phyloP scores from a whole-genome alignment of 2,329 filamentous ascomycete genomes.

The Neoarthrinium moseri region DNA sequence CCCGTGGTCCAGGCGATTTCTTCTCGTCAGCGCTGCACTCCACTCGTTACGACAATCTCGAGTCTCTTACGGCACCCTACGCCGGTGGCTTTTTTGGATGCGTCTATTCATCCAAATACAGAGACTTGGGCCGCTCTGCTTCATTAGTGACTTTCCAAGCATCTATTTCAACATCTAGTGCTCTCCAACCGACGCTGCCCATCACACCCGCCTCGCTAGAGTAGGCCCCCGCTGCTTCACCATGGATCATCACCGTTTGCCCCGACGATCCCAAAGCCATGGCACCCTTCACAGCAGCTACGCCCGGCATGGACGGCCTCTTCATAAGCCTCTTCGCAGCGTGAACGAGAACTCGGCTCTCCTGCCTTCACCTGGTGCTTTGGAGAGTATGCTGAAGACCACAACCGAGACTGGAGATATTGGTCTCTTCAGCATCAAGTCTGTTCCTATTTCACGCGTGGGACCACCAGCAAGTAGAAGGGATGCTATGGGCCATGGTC shows the following conservation, averaged over 20 bases:
- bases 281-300: slow-evolving; percentile 24
- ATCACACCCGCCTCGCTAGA: neutral
- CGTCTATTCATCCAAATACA: slow-evolving; percentile 5
- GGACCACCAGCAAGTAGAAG: slow-evolving; percentile 19
- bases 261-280: slow-evolving; percentile 30
- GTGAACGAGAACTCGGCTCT: slow-evolving; percentile 42
- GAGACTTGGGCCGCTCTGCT: slow-evolving; percentile 6
- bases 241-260: slow-evolving; percentile 20
- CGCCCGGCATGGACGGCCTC: slow-evolving; percentile 21
- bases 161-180: slow-evolving; percentile 3
- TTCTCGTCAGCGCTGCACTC: neutral
- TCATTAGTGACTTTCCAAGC: slow-evolving; percentile 1
- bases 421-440: slow-evolving; percentile 56
- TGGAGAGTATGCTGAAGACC: slow-evolving; percentile 66
- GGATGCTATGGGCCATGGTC: slow-evolving; percentile 25
- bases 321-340: slow-evolving; percentile 40
- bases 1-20: neutral
- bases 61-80: slow-evolving; percentile 1
- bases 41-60: neutral
- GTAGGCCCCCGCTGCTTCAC: neutral
- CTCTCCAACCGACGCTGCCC: neutral
- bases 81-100: slow-evolving; percentile 3
- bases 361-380: slow-evolving; percentile 48
- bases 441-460: slow-evolving; percentile 27
- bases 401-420: slow-evolving; percentile 67